Percentiles rank a stretch among this genome's conserved stretches.
These are phyloP conservation scores for Cephalotrichum gorgonifer DNA, from an alignment of 2,329 filamentous ascomycete genomes.

Conservation along the genomic window DNA sequence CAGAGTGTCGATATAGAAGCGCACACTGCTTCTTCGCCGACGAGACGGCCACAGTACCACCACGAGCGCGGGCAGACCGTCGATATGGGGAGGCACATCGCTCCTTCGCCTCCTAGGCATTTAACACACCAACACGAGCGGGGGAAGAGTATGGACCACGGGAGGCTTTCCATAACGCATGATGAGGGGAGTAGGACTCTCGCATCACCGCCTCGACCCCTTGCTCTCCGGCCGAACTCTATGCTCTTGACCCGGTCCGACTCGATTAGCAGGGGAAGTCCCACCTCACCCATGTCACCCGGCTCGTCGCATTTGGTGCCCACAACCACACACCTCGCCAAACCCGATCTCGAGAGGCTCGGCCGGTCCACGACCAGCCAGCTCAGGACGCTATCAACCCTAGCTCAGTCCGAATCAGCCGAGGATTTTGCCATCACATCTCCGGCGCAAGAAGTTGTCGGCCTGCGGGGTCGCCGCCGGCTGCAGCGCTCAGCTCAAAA, in stretches of 20 bases:
- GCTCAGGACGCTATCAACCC: constrained; percentile 73
- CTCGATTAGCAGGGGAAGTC: constrained; percentile 29
- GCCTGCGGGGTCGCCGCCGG: constrained; percentile 72
- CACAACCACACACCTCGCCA: constrained; percentile 37
- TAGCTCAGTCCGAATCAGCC: constrained; percentile 63
- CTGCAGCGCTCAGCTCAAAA: constrained; percentile 61
- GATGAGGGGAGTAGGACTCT: constrained; percentile 27
- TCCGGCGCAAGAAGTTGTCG: constrained; percentile 75
- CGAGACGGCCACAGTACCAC: constrained; percentile 15
- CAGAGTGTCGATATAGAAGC: background rate
- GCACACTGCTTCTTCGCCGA: constrained; percentile 7
- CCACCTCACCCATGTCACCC: constrained; percentile 17
- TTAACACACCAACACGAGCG: constrained; percentile 34
- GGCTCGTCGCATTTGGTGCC: constrained; percentile 20
- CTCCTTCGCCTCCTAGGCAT: background rate
- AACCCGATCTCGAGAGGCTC: constrained; percentile 69
- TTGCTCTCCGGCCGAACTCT: constrained; percentile 43
- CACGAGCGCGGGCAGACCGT: constrained; percentile 54
- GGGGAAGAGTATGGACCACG: constrained; percentile 55
- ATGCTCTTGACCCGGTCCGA: constrained; percentile 52
- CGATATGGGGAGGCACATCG: constrained; percentile 38
- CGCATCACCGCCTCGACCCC: constrained; percentile 29
- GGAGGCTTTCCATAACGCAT: constrained; percentile 35
- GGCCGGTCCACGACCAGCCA: constrained; percentile 86
- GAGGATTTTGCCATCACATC: constrained; percentile 75